Evolutionary conservation across 495 filamentous ascomycete species (phyloP).

Genomic region (Parathielavia appendiculata): DNA sequence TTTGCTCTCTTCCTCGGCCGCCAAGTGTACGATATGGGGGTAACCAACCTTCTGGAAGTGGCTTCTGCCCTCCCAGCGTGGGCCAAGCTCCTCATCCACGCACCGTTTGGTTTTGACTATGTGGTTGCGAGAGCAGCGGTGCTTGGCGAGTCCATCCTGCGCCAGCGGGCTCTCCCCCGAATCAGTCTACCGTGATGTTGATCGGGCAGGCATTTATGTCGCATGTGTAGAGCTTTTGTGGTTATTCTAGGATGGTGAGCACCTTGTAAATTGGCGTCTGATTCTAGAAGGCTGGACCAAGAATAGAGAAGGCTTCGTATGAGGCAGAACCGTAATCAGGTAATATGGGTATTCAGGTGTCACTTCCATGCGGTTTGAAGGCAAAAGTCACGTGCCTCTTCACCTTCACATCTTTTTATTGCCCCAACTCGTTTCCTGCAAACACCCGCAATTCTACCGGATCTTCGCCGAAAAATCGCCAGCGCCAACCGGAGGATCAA

Average conservation of each 20-base stretch:
- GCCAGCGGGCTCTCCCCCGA: not conserved
- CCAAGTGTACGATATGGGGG: not conserved
- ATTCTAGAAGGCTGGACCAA: too few species aligned
- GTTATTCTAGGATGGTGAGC: too few species aligned
- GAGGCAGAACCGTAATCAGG: too few species aligned
- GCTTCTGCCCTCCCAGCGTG: not conserved
- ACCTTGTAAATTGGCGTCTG: too few species aligned
- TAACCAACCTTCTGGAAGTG: not conserved
- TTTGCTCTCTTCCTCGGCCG: not conserved
- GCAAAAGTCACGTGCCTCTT: not conserved
- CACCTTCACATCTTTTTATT: not conserved
- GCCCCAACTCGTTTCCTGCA: not conserved
- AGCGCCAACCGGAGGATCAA: slow-evolving; percentile 2
- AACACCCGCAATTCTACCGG: slow-evolving; percentile 28
- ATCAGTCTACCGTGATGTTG: not conserved
- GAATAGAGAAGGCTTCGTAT: too few species aligned
- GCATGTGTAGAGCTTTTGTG: not conserved
- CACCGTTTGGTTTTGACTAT: not conserved
- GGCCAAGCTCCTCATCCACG: not conserved
- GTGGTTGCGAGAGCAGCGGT: not conserved
- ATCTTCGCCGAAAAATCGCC: slow-evolving; percentile 27
- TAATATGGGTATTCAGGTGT: too few species aligned
- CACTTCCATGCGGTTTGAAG: too few species aligned
- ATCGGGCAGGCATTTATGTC: not conserved
- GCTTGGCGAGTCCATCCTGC: not conserved